Base-by-base conservation (phyloP, 768 basidiomycete species). In the Mycena capillaripes region DNA sequence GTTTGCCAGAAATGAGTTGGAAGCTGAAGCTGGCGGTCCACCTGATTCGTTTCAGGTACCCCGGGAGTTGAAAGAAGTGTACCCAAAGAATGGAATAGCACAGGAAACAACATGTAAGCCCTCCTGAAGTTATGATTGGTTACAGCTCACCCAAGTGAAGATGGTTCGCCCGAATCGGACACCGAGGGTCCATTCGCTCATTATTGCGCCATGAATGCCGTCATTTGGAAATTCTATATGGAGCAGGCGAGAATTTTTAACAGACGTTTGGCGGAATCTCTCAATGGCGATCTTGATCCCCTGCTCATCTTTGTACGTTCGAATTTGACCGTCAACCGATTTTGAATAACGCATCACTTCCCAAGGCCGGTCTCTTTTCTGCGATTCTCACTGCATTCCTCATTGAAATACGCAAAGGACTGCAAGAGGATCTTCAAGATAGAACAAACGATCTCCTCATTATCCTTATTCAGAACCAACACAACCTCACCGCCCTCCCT, bases 311-410 rank as follows among this genome's bases (percentile, higher is more conserved):
- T 52, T 52, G 50, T 52, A 29, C 25, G 27, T 16, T 11, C 25
- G 11, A 16, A 52, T 29, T 29, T 17, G 25, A 52, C 17, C 3
- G 14, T 7, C 5, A 17, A 4, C 12, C 12, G 27, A 44, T 29
- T 14, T 25, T 29, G 1, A 27, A 27, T 52, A 52, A 27, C 23
- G 12, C 50, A 14, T 2, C 32, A 23, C 1, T 50, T 36, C n/a
- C 21, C 32, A 2, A 62, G 60, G 60, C 60, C 11, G 60, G 60
- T n/a, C 46, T 62, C 17, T 62, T 62, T 12, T 48, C 60, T 44
- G 40, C 59, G 1, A 61, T 42, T 61, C 59, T 61, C 1, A 42
- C 59, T 19, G 59, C 59, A 30, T 62, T 62, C n/a, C 60, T 62
- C 27, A 62, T 62, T 32, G 60, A 62, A 32, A 48, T 52, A 27